Conservation (phyloP, 139 green algal genomes). For the Micractinium conductrix region DNA sequence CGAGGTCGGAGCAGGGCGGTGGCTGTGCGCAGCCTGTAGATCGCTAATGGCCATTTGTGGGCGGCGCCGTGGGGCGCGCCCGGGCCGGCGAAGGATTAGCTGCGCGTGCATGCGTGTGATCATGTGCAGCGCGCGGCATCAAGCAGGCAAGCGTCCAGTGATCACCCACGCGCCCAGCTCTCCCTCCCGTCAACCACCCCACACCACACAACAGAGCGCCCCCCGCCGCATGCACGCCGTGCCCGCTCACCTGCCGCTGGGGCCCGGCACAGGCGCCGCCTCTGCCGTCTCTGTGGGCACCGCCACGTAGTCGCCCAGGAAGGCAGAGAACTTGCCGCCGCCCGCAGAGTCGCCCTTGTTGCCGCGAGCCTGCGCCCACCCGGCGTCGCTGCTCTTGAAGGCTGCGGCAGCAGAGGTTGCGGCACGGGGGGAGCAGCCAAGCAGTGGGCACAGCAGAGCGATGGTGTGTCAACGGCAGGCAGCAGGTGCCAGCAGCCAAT, state of each 20-base stretch:
- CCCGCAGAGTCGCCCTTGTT: neutral
- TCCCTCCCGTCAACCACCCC: neutral
- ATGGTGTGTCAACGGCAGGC: neutral
- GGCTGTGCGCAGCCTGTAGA: conserved; percentile 51
- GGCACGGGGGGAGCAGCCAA: neutral
- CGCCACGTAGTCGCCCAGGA: conserved; percentile 59
- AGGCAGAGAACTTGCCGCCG: conserved; percentile 46
- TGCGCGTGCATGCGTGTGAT: neutral
- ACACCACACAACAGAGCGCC: neutral
- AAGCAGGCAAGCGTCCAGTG: neutral
- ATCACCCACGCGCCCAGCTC: neutral
- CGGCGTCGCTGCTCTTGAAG: conserved; percentile 51
- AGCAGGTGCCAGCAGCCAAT: neutral
- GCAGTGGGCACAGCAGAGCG: neutral
- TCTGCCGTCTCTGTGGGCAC: conserved; percentile 24
- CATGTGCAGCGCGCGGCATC: neutral
- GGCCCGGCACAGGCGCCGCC: neutral
- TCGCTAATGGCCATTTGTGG: conserved; percentile 12
- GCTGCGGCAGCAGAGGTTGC: neutral
- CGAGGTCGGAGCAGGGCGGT: conserved; percentile 7
- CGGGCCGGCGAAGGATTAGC: conserved; percentile 26
- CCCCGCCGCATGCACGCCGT: neutral
- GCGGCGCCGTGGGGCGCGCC: neutral
- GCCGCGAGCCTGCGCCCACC: conserved; percentile 12
- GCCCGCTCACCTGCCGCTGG: neutral